These are phyloP conservation scores for Leccinum subtestaceum DNA, from an alignment of 768 basidiomycete species.

Conservation along the genomic window DNA sequence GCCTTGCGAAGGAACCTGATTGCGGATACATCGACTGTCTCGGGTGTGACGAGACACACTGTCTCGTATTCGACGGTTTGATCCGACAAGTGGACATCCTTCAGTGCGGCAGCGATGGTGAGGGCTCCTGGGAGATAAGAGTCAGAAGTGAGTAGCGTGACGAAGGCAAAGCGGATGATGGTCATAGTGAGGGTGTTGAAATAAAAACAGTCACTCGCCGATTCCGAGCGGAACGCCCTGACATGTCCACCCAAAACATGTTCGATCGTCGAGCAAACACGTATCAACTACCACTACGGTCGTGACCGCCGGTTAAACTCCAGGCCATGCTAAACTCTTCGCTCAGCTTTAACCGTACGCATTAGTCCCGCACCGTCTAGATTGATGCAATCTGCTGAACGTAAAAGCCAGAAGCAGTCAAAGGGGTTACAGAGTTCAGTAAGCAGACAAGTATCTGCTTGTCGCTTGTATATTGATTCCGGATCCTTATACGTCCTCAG, in stretches of 20 bases:
- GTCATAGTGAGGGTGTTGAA: conserved; percentile 45
- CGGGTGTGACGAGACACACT: conserved; percentile 91
- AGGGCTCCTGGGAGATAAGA: conserved; percentile 92
- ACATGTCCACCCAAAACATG: background rate
- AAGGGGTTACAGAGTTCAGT: conserved; percentile 74
- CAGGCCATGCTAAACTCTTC: conserved; percentile 24
- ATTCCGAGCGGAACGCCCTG: too few relatives aligned
- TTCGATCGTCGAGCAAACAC: conserved; percentile 10
- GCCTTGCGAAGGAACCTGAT: conserved; percentile 76
- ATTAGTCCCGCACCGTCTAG: background rate
- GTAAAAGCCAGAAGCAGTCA: conserved; percentile 50
- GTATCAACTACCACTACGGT: conserved; percentile 9
- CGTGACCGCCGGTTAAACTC: background rate
- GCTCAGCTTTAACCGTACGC: conserved; percentile 41
- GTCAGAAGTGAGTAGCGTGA: conserved; percentile 89
- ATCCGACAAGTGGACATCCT: conserved; percentile 62
- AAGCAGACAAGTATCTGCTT: conserved; percentile 22
- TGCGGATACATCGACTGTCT: conserved; percentile 80
- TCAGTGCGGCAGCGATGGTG: conserved; percentile 79
- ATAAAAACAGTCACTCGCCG: background rate
- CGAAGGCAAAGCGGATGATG: conserved; percentile 70
- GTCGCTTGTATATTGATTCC: background rate
- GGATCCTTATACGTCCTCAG: conserved; percentile 40
- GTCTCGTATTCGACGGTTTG: conserved; percentile 60
- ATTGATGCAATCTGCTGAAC: conserved; percentile 10